Conservation (phyloP, 2,329 filamentous ascomycete species). For the Pseudocercospora fuligena region DNA sequence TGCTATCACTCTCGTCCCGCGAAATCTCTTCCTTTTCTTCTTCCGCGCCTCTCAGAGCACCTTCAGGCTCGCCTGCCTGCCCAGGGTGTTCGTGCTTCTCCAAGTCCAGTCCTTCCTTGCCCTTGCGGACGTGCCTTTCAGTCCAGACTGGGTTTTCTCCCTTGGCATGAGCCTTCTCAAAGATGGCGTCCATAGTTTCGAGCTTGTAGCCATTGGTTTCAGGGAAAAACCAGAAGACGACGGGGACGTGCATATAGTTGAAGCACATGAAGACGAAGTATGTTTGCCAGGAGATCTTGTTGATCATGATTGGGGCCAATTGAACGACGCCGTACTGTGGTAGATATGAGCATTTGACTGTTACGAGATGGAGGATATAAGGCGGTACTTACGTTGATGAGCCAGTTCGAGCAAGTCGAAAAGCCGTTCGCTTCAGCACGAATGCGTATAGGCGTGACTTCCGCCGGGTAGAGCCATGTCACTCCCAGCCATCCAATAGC, state of each 20-base stretch:
- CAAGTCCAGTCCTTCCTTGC: slow-evolving; percentile 28
- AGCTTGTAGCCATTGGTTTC: slow-evolving; percentile 35
- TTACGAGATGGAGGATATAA: slow-evolving; percentile 38
- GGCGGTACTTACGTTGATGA: slow-evolving; percentile 20
- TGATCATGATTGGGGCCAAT: slow-evolving; percentile 53
- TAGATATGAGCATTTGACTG: slow-evolving; percentile 54
- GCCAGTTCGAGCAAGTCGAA: slow-evolving; percentile 55
- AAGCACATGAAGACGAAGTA: slow-evolving; percentile 56
- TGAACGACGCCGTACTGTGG: slow-evolving; percentile 31
- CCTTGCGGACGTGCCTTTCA: slow-evolving; percentile 32
- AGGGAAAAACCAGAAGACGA: slow-evolving; percentile 29
- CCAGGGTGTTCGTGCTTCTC: slow-evolving; percentile 23
- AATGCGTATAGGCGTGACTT: slow-evolving; percentile 53
- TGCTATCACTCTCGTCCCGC: neutral
- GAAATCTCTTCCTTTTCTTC: slow-evolving; percentile 24
- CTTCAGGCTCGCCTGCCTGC: slow-evolving; percentile 18
- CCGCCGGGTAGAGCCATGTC: slow-evolving; percentile 41
- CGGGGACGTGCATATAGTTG: slow-evolving; percentile 25
- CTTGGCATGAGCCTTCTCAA: slow-evolving; percentile 36
- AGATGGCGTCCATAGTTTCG: slow-evolving; percentile 35
- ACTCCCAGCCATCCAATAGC: slow-evolving; percentile 39
- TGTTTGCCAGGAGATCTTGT: slow-evolving; percentile 54
- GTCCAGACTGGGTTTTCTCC: slow-evolving; percentile 38
- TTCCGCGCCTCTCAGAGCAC: slow-evolving; percentile 22
- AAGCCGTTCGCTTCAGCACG: slow-evolving; percentile 60